Percentiles rank a stretch among this genome's conserved stretches.
These are phyloP conservation scores for Termitomyces eurrhizus DNA, from an alignment of 768 basidiomycete genomes.

Conservation along the genomic window DNA sequence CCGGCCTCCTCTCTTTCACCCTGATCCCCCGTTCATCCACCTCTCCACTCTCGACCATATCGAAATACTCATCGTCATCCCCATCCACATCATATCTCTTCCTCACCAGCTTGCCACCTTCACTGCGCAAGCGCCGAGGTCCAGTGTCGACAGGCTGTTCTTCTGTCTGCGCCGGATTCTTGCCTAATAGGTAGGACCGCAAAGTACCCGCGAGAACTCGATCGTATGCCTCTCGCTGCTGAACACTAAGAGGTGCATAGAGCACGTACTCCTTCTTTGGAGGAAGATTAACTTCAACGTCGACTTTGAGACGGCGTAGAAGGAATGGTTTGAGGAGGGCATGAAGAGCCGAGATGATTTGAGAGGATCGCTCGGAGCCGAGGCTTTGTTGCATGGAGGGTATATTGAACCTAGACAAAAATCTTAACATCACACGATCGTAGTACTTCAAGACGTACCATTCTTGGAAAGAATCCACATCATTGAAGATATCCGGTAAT, in stretches of 20 bases:
- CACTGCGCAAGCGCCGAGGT: conserved; percentile 30
- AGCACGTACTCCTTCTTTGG: conserved; percentile 94
- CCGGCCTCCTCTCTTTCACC: conserved; percentile 24
- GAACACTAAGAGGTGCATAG: conserved; percentile 81
- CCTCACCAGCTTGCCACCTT: conserved; percentile 27
- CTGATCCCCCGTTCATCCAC: conserved; percentile 30
- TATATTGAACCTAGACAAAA: conserved; percentile 59
- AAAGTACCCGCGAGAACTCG: conserved; percentile 70
- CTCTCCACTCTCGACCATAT: conserved; percentile 50
- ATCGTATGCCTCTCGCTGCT: conserved; percentile 85
- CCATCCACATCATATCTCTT: conserved; percentile 55
- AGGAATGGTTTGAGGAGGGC: conserved; percentile 94
- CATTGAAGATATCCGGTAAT: conserved; percentile 88
- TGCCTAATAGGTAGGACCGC: conserved; percentile 54
- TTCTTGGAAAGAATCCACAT: conserved; percentile 86
- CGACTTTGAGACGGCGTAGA: conserved; percentile 84
- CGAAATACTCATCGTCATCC: conserved; percentile 66
- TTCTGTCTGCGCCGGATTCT: conserved; percentile 24
- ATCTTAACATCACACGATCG: neutral
- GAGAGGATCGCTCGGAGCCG: conserved; percentile 52
- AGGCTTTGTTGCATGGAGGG: conserved; percentile 57
- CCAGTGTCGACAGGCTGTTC: conserved; percentile 16
- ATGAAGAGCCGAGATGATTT: conserved; percentile 78
- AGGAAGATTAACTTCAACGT: conserved; percentile 77
- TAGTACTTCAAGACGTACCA: conserved; percentile 46